These are phyloP conservation scores for Amaranthus hypochondriacus DNA, from an alignment of 148 eudicot species.

Conservation along the genomic window DNA sequence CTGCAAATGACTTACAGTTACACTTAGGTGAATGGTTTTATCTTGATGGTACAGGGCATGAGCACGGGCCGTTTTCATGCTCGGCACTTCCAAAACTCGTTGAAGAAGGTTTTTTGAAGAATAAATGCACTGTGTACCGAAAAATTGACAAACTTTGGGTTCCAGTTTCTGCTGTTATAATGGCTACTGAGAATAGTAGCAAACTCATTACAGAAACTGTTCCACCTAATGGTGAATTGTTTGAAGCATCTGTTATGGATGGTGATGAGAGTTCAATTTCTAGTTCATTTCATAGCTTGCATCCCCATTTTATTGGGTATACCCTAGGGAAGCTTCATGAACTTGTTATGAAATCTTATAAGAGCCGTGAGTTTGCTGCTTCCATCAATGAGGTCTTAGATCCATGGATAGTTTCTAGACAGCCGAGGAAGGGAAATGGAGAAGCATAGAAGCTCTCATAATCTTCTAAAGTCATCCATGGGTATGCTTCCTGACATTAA, in stretches of 20 bases:
- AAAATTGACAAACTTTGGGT: slow-evolving; percentile 89
- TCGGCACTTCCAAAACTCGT: slow-evolving; percentile 53
- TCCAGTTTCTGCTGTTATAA: slow-evolving; percentile 48
- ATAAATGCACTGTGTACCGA: slow-evolving; percentile 64
- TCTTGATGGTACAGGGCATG: slow-evolving; percentile 95
- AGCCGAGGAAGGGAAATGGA: slow-evolving; percentile 87
- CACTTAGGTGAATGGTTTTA: slow-evolving; percentile 91
- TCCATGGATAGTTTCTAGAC: slow-evolving; percentile 87
- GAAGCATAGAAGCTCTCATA: slow-evolving; percentile 36
- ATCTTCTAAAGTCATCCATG: slow-evolving; percentile 37
- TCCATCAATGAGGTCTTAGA: slow-evolving; percentile 90
- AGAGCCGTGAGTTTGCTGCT: slow-evolving; percentile 93
- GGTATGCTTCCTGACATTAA: slow-evolving; percentile 14
- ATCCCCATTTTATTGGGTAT: slow-evolving; percentile 91
- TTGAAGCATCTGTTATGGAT: slow-evolving; percentile 23
- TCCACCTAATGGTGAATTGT: slow-evolving; percentile 31
- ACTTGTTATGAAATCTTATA: slow-evolving; percentile 84
- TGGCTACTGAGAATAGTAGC: slow-evolving; percentile 28
- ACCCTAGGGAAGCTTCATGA: slow-evolving; percentile 97
- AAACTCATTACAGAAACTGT: slow-evolving; percentile 28
- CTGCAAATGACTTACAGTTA: slow-evolving; percentile 56
- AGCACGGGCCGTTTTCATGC: slow-evolving; percentile 70
- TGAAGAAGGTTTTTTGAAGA: slow-evolving; percentile 61
- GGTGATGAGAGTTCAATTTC: slow-evolving; percentile 25
- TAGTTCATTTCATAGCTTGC: slow-evolving; percentile 57